Base-by-base conservation (phyloP, 2,329 filamentous ascomycete genomes). In the Kalaharituber pfeilii region DNA sequence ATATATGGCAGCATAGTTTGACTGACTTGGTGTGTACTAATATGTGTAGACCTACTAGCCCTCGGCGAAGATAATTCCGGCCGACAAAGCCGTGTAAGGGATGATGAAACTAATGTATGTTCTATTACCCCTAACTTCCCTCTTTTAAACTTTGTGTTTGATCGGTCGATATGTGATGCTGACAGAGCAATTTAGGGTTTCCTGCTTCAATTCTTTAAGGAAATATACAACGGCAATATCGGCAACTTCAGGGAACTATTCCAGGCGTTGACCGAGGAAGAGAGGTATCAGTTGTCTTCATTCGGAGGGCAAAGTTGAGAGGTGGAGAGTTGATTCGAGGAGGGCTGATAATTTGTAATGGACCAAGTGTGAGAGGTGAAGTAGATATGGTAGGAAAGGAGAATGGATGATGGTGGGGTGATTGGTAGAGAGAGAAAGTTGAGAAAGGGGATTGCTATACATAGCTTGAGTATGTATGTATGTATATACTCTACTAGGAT, bases 201-300 rank as follows among this genome's bases (percentile, higher is more conserved):
- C 33, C 42, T 64, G 20, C 51, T 56, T 18, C 55, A 53, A 26
- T 64, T 63, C 53, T 63, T 64, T 71, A 59, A 69, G 71, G 4
- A 69, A 65, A 44, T 69, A 62, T 50, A 66, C 65, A 24, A 70
- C 65, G 33, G 68, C 62, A 67, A 70, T 55, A 53, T 67, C 22
- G 66, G 64, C 4, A 65, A 65, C 6, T 70, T 70, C 56, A 66
- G 67, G 55, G 65, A 64, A 25, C 53, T 69, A 11, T 69, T 68
- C 56, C 58, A 52, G 18, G 59, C 60, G n/a, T 60, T 70, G 55
- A 67, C 60, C 9, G 62, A 63, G n/a, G 67, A 69, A 42, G 69
- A 70, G 66, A 71, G 73, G 64, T 68, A 71, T 56, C 75, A 76
- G 65, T 62, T 79, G 56, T 61, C 59, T 22, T 50, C 51, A 28